These are phyloP conservation scores for Neonectria punicea DNA, from an alignment of 2,329 filamentous ascomycete genomes.

Conservation along the genomic window DNA sequence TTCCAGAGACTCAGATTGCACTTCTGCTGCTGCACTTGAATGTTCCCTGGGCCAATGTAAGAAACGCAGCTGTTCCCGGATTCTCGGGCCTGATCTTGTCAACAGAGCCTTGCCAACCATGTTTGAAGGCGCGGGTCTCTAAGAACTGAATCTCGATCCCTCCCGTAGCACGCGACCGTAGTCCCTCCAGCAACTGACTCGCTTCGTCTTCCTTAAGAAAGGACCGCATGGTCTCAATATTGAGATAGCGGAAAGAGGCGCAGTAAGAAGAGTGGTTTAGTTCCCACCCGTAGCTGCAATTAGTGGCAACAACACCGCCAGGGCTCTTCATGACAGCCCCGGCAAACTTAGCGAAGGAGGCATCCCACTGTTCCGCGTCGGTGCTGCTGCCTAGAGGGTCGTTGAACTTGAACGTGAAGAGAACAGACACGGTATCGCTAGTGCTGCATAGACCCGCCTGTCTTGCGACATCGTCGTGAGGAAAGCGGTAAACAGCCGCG, in stretches of 20 bases:
- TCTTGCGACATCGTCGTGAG: not conserved
- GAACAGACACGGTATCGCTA: conserved; percentile 1
- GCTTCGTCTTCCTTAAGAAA: not conserved
- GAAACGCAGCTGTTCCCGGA: not conserved
- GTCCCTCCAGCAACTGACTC: not conserved
- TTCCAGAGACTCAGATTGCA: not conserved
- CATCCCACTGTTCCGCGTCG: not conserved
- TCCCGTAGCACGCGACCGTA: not conserved
- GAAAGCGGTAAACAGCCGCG: not conserved
- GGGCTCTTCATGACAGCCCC: conserved; percentile 3
- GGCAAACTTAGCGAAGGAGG: not conserved
- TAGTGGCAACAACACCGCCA: conserved; percentile 7
- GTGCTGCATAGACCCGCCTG: not conserved
- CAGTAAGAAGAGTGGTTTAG: not conserved
- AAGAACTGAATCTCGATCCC: conserved; percentile 20
- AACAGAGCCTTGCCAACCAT: conserved; percentile 28
- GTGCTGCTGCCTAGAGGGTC: not conserved
- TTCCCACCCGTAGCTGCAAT: conserved; percentile 6
- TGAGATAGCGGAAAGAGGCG: conserved; percentile 6
- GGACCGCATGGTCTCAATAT: not conserved
- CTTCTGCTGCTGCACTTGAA: not conserved
- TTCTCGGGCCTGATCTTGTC: conserved; percentile 14
- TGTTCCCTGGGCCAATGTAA: not conserved
- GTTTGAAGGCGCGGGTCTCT: conserved; percentile 9
- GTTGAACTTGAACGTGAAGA: conserved; percentile 13